A percentile compares a stretch with the other conserved stretches of the same genome.
These are phyloP conservation scores for Anthoceros angustus DNA, from an alignment of 225 moss, liverwort and hornwort species.

Conservation along the genomic window DNA sequence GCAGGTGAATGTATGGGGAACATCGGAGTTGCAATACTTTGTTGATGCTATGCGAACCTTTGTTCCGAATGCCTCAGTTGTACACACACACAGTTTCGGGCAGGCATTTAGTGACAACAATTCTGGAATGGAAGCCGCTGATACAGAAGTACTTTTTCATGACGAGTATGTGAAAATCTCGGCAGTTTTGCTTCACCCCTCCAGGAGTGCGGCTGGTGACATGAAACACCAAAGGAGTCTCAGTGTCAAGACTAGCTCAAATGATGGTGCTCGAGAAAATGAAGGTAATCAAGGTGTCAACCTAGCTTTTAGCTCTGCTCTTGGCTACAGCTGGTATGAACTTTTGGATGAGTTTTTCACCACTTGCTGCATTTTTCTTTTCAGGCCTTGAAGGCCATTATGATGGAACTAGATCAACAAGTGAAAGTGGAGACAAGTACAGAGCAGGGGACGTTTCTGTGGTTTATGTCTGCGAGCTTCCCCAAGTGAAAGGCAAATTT, in stretches of 20 bases:
- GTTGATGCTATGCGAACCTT: constrained; percentile 99
- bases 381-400: background rate
- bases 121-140: constrained; percentile 11
- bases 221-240: background rate
- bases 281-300: too few species aligned
- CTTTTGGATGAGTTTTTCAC: too few species aligned
- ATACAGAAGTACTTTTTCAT: constrained; percentile 48
- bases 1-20: constrained; percentile 94
- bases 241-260: background rate
- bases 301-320: too few species aligned
- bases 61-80: constrained; percentile 74
- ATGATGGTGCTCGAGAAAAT: background rate
- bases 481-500: constrained; percentile 87
- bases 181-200: constrained; percentile 49
- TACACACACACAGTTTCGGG: constrained; percentile 89
- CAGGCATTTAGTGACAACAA: background rate
- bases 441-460: constrained; percentile 45
- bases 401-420: background rate
- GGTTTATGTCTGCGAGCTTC: constrained; percentile 80
- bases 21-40: constrained; percentile 71
- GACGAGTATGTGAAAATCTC: constrained; percentile 84
- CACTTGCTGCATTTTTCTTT: background rate
- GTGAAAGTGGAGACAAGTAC: constrained; percentile 6
- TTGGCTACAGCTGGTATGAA: too few species aligned
- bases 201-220: background rate